Conservation (phyloP, 169 alveolate genomes). For the Plasmodium fragile region DNA sequence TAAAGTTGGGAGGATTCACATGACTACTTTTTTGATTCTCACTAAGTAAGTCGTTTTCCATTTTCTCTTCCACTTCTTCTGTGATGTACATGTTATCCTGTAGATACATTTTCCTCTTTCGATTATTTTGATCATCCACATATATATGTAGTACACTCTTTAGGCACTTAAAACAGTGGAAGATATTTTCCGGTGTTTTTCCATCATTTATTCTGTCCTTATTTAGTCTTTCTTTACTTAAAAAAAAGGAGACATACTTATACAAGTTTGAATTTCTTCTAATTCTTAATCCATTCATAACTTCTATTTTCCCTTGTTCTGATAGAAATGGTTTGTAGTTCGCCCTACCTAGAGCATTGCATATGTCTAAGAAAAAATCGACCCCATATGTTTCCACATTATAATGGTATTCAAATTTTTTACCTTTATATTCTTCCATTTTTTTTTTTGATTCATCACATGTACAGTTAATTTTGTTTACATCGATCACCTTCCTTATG, state of each 20-base stretch:
- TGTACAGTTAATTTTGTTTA: constrained; percentile 71
- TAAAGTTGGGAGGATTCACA: neutral
- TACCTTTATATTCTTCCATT: constrained; percentile 48
- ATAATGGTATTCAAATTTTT: constrained; percentile 50
- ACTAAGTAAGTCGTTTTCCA: constrained; percentile 46
- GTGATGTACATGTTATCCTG: constrained; percentile 36
- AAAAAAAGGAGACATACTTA: constrained; percentile 75
- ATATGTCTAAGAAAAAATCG: constrained; percentile 70
- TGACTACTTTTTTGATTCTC: constrained; percentile 7
- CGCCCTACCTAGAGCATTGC: constrained; percentile 62
- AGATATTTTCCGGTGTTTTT: constrained; percentile 63
- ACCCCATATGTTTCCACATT: constrained; percentile 71
- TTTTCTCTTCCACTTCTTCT: constrained; percentile 55
- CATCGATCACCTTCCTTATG: constrained; percentile 28
- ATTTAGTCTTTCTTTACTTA: constrained; percentile 75
- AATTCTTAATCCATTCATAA: constrained; percentile 65
- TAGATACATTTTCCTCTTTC: constrained; percentile 1
- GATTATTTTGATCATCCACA: constrained; percentile 35
- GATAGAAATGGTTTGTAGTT: constrained; percentile 68
- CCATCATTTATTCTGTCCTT: constrained; percentile 68
- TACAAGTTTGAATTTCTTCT: constrained; percentile 73
- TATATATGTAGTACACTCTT: constrained; percentile 75
- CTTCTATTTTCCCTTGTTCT: constrained; percentile 75
- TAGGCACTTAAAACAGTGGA: constrained; percentile 73
- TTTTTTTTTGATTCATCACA: constrained; percentile 72